phyloP scores from a whole-genome alignment of 2,329 filamentous ascomycete species.

The Purpureocillium takamizusanense region DNA sequence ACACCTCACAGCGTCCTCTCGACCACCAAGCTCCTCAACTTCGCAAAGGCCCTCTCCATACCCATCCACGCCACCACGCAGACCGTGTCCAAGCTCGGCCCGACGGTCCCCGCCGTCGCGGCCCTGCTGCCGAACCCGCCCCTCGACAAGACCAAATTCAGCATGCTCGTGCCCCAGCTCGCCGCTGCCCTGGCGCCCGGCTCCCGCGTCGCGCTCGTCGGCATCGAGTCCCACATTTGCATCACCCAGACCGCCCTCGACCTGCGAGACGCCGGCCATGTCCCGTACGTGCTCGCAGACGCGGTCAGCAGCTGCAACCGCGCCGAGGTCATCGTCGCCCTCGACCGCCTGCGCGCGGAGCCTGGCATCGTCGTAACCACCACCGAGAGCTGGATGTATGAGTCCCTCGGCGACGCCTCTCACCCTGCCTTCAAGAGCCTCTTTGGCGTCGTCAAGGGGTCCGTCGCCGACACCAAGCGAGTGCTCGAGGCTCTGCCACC shows the following conservation, averaged over 20 bases:
- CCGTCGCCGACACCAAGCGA: conserved; percentile 58
- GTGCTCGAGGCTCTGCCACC: conserved; percentile 53
- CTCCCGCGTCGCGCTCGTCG: conserved; percentile 66
- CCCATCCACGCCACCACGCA: conserved; percentile 85
- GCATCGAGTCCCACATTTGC: conserved; percentile 92
- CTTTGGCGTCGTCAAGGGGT: conserved; percentile 71
- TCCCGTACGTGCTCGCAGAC: conserved; percentile 81
- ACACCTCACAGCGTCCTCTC: conserved; percentile 47
- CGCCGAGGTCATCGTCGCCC: conserved; percentile 70
- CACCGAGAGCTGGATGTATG: conserved; percentile 85
- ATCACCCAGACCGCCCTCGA: conserved; percentile 88
- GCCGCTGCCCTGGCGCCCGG: conserved; percentile 23
- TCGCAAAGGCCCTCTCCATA: conserved; percentile 56
- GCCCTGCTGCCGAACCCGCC: conserved; percentile 44
- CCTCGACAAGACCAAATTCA: conserved; percentile 83
- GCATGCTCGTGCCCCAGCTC: conserved; percentile 71
- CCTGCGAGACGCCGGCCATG: conserved; percentile 63
- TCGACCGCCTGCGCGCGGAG: conserved; percentile 65
- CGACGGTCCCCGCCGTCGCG: conserved; percentile 65
- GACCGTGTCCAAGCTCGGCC: conserved; percentile 66
- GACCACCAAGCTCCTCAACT: conserved; percentile 58
- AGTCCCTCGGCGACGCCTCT: conserved; percentile 75
- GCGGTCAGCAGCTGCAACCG: conserved; percentile 81
- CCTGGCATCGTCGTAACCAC: conserved; percentile 68
- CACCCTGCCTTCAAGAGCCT: conserved; percentile 65